Evolutionary conservation across 257 asterid genomes (phyloP).

Genomic region (Solanum sejunctum): DNA sequence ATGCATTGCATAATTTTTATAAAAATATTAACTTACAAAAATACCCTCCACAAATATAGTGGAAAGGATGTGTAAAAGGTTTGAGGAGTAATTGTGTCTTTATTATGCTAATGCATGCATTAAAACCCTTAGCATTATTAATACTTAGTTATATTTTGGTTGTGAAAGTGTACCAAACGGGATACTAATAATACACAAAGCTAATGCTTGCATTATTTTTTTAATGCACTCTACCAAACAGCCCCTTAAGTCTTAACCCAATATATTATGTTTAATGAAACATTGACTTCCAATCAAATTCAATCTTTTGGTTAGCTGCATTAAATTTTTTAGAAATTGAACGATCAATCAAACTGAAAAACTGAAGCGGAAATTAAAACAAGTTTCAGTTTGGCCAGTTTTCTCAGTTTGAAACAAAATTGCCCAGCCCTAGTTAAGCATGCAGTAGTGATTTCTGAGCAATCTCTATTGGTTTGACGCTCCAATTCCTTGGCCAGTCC

Average conservation of each 20-base stretch:
- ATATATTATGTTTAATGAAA: background rate
- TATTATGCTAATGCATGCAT: background rate
- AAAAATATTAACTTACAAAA: background rate
- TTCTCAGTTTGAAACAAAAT: background rate
- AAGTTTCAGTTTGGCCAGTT: background rate
- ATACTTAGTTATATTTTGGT: background rate
- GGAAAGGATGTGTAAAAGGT: background rate
- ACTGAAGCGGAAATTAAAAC: background rate
- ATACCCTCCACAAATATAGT: background rate
- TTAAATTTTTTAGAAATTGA: too few species aligned
- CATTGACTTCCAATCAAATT: background rate
- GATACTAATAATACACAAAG: background rate
- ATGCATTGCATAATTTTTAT: background rate
- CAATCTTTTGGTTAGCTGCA: background rate
- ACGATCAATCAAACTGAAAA: background rate
- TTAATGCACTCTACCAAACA: background rate
- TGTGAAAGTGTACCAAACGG: background rate
- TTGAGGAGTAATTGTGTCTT: background rate
- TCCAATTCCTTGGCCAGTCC: background rate
- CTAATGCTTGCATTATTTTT: background rate
- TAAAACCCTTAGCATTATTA: background rate
- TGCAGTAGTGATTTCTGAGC: background rate
- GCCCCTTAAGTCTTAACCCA: background rate
- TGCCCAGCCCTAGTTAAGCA: background rate
- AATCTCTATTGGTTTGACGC: background rate